Percentiles rank a stretch among this genome's conserved stretches.
phyloP scores from a whole-genome alignment of 371 early-diverging fungal genomes.

The Mortierella polycephala region DNA sequence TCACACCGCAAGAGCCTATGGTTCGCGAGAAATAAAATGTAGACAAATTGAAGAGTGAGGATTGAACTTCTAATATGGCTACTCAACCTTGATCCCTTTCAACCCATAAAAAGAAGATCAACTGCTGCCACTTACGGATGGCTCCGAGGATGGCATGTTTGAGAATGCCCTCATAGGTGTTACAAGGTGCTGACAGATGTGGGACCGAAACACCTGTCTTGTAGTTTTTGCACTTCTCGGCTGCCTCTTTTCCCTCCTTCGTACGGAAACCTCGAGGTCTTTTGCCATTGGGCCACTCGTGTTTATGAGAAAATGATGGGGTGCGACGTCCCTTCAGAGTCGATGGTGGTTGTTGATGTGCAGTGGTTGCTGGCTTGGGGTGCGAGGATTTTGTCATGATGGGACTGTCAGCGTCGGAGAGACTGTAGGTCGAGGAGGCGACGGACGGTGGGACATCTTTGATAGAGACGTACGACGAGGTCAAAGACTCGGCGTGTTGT shows the following conservation, averaged over 20 bases:
- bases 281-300: conserved; percentile 51
- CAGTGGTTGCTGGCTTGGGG: conserved; percentile 3
- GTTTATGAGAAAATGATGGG: conserved; percentile 17
- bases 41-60: not conserved
- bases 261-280: conserved; percentile 45
- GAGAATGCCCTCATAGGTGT: conserved; percentile 41
- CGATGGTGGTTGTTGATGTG: not conserved
- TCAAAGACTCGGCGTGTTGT: conserved; percentile 1
- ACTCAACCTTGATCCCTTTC: not conserved
- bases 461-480: conserved; percentile 32
- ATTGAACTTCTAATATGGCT: not conserved
- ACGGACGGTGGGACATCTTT: conserved; percentile 11
- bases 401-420: conserved; percentile 33
- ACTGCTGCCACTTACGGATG: conserved; percentile 35
- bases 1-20: conserved; percentile 43
- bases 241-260: conserved; percentile 43
- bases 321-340: not conserved
- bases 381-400: conserved; percentile 32
- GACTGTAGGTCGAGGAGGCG: conserved; percentile 26
- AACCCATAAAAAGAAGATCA: not conserved
- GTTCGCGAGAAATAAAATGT: not conserved
- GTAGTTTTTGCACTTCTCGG: conserved; percentile 41
- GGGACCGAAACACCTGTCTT: conserved; percentile 46
- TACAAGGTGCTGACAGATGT: conserved; percentile 40
- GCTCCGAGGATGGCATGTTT: conserved; percentile 48